Base-by-base conservation (phyloP, 1,284 basidiomycete species). In the Farysia itapuensis region DNA sequence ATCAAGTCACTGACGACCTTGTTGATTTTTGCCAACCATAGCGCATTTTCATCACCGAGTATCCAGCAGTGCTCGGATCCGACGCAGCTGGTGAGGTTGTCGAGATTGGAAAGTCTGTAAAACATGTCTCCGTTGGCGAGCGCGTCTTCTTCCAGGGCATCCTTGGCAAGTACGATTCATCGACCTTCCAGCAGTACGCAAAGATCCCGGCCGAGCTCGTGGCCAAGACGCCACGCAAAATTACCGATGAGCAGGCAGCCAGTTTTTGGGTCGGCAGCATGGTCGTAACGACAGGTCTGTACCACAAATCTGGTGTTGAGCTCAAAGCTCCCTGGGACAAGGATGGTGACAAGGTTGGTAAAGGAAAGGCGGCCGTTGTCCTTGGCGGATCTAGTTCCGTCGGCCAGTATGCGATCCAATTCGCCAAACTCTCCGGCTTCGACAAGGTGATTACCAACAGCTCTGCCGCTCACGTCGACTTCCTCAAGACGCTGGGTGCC, bases 81-180 rank as follows among this genome's bases (percentile, higher is more conserved):
- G 68, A 71, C 24, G 68, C 67, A 1, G 44, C 68, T 11, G 68
- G 68, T 14, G 43, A 52, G 24, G 46, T 70, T 12, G 53, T 48
- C 22, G 24, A 53, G 1, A 39, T 56, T 18, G 60, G 59, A 26
- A 39, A 33, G 1, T 38, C 33, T 4, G 54, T 67, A 25, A 61
- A 37, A 22, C 32, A 43, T 18, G 37, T 56, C 39, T 34, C 45
- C 2, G 43, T 48, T 9, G 68, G 68, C 19, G 67, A 67, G 15
- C 58, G 67, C 1, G 67, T 69, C 31, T 71, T 64, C 41, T 71
- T 67, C 53, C 67, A 71, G 39, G 68, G 68, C n/a, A 64, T 57
- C 35, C 33, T 70, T 2, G 56, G 56, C 14, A 38, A 53, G 12
- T 40, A 52, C 37, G 51, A 57, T n/a, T 32, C 37, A 14, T 41